Evolutionary conservation across 345 rosid genomes (phyloP).

Genomic region (Euphorbia lathyris): DNA sequence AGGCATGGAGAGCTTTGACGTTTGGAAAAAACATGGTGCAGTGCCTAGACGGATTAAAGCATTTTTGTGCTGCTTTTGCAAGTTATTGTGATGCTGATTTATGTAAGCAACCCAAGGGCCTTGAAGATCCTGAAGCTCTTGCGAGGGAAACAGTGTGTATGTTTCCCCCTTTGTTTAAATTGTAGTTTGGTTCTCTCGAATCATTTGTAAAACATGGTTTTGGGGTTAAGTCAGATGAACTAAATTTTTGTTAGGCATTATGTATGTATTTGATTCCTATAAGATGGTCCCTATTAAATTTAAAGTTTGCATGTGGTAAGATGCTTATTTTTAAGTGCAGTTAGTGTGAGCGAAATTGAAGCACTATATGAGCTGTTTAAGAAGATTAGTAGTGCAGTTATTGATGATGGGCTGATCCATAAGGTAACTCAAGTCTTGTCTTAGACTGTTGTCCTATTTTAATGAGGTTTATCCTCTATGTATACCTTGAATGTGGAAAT

Average conservation of each 20-base stretch:
- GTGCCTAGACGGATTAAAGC: constrained; percentile 24
- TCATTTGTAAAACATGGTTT: neutral
- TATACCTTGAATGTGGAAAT: neutral
- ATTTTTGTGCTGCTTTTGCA: constrained; percentile 15
- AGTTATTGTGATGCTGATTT: constrained; percentile 24
- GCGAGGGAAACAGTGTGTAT: constrained; percentile 25
- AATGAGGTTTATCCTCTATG: neutral
- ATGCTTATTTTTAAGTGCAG: constrained; percentile 17
- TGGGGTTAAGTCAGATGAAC: neutral
- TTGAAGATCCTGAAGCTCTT: constrained; percentile 25
- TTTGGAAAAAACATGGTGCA: constrained; percentile 24
- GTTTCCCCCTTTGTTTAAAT: constrained; percentile 10
- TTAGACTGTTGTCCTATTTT: neutral
- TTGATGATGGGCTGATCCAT: constrained; percentile 28
- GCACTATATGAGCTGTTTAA: constrained; percentile 27
- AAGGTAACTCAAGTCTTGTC: constrained; percentile 12
- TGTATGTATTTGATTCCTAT: too few species aligned
- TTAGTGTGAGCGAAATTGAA: constrained; percentile 31
- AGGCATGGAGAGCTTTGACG: constrained; percentile 26
- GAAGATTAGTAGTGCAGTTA: constrained; percentile 31
- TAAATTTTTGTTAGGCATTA: too few species aligned
- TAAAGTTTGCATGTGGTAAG: neutral
- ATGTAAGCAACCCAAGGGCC: constrained; percentile 17
- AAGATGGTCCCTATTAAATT: neutral
- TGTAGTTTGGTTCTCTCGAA: constrained; percentile 18